Base-by-base conservation (phyloP, 768 basidiomycete genomes). In the Phallus indusiatus region DNA sequence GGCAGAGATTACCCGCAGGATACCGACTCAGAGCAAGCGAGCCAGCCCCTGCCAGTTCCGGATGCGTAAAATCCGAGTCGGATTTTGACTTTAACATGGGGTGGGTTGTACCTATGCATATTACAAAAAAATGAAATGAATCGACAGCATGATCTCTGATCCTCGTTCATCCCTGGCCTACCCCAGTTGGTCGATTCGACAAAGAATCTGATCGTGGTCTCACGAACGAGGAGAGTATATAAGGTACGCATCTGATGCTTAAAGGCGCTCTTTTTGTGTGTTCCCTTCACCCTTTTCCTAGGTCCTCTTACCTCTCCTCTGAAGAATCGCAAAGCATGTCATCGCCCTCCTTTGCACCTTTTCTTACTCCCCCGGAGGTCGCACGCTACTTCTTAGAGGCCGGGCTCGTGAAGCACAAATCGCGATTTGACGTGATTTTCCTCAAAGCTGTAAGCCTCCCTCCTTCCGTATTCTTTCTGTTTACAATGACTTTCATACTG, bases 371-470 rank as follows among this genome's bases (percentile, higher is more conserved):
- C 42, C 72, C 74, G 9, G 74, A 82, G 67, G 84, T 86, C 33
- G 80, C 86, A 28, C 75, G 71, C 9, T 68, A 69, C 54, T 75
- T 88, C 69, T 74, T 89, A 61, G 74, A 84, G 63, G 65, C 72
- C 51, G 84, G 79, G 47, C 74, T 86, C 22, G 68, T 67, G 12
- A 89, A 88, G 69, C 87, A 88, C 66, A 76, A 74, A 50, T 83
- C 83, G 47, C 80, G 83, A 2, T 78, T 75, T 59, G 81, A 83
- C 53, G 75, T 73, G 36, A 67, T 82, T 1, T 87, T 89, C 68
- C 68, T 84, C 60, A 89, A 89, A 69, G 83, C 86, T 5, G 86
- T 87, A 61, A 60, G 83, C 73, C n/a, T 28, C 28, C 21, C 14
- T 4, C 0, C 22, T 1, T 50, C 56, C 42, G 61, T 20, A 18